phyloP scores from a whole-genome alignment of 164 flowering plant genomes.

The Kingdonia uniflora region DNA sequence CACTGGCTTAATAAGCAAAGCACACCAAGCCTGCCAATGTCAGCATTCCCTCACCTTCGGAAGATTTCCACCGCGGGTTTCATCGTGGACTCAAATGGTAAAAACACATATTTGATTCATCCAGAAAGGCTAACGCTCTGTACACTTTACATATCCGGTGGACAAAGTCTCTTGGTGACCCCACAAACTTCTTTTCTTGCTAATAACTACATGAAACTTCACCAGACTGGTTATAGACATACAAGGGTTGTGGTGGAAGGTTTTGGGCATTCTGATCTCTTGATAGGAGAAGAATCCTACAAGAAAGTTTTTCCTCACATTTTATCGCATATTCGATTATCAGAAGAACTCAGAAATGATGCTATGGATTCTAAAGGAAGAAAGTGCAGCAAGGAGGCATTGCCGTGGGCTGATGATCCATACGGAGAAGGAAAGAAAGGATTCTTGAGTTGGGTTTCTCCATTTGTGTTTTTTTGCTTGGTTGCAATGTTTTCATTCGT shows the following conservation, averaged over 20 bases:
- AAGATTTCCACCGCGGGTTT: conserved; percentile 42
- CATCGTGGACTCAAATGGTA: conserved; percentile 34
- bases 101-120: conserved; percentile 34
- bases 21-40: conserved; percentile 36
- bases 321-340: conserved; percentile 26
- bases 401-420: conserved; percentile 30
- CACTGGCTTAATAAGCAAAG: conserved; percentile 32
- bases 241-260: conserved; percentile 47
- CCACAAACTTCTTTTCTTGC: conserved; percentile 48
- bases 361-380: conserved; percentile 3
- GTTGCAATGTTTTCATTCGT: conserved; percentile 5
- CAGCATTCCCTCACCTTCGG: conserved; percentile 46
- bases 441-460: conserved; percentile 16
- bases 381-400: conserved; percentile 16
- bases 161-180: conserved; percentile 34
- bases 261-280: conserved; percentile 47
- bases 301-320: conserved; percentile 41
- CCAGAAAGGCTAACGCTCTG: conserved; percentile 49
- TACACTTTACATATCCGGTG: conserved; percentile 49
- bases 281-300: conserved; percentile 43
- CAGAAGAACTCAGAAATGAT: conserved; percentile 13
- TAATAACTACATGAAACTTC: conserved; percentile 52
- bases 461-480: conserved; percentile 7
- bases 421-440: conserved; percentile 11
- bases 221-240: conserved; percentile 43